Evolutionary conservation across 179 eudicot genomes (phyloP).

Genomic region (Amaranthus tricolor): DNA sequence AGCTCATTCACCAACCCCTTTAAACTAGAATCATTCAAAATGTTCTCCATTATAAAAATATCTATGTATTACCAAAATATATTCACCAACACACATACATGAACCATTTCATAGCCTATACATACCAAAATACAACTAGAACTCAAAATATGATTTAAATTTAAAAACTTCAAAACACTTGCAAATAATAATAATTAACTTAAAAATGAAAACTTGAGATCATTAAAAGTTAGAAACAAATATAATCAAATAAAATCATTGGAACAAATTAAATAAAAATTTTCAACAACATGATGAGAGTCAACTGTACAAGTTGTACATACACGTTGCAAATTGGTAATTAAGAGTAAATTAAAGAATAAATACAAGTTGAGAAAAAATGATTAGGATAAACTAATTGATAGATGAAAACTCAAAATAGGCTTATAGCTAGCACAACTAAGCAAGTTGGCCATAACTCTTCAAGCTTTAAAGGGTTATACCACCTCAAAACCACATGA

Average conservation of each 20-base stretch:
- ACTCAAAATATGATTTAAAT: background rate
- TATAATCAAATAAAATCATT: background rate
- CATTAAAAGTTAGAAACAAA: no score
- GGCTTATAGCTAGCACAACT: background rate
- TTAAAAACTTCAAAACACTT: background rate
- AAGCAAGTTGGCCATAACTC: background rate
- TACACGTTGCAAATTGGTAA: background rate
- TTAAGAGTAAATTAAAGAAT: background rate
- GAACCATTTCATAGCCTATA: background rate
- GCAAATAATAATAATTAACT: no score
- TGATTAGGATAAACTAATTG: no score
- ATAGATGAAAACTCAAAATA: slow-evolving; percentile 13
- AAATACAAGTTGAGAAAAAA: slow-evolving; percentile 14
- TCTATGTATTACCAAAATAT: slow-evolving; percentile 2
- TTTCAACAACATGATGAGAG: slow-evolving; percentile 4
- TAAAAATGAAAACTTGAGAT: no score
- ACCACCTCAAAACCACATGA: background rate
- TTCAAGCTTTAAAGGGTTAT: slow-evolving; percentile 7
- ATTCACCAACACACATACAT: background rate
- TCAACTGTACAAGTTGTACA: slow-evolving; percentile 17
- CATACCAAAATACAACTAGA: background rate
- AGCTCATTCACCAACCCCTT: slow-evolving; percentile 47
- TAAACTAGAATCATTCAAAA: slow-evolving; percentile 22
- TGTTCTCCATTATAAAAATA: slow-evolving; percentile 35
- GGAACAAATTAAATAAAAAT: background rate